Evolutionary conservation across 2,329 filamentous ascomycete genomes (phyloP).

Genomic region (Ascochyta rabiei): DNA sequence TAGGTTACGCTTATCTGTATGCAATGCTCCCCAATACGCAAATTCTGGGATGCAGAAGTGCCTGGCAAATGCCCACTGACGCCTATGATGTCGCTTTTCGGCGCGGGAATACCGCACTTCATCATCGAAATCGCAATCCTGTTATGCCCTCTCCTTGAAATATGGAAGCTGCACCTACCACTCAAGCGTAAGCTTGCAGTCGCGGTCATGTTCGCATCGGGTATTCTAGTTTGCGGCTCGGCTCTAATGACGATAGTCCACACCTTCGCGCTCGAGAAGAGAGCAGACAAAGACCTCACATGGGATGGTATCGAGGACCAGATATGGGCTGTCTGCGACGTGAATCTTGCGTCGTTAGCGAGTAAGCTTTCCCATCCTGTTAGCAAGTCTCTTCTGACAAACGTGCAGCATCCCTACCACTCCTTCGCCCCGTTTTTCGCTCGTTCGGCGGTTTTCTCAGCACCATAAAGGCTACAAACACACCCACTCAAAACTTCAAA

Average conservation of each 20-base stretch:
- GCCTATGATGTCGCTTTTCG: slow-evolving; percentile 28
- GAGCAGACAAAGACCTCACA: slow-evolving; percentile 23
- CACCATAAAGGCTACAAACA: slow-evolving; percentile 2
- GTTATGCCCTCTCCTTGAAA: slow-evolving; percentile 27
- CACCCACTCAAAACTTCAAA: slow-evolving; percentile 4
- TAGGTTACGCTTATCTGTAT: slow-evolving; percentile 24
- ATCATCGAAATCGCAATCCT: slow-evolving; percentile 30
- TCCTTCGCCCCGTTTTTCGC: slow-evolving; percentile 28
- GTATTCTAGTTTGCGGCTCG: slow-evolving; percentile 26
- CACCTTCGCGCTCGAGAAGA: slow-evolving; percentile 21
- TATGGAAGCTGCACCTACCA: slow-evolving; percentile 25
- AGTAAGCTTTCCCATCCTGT: slow-evolving; percentile 12
- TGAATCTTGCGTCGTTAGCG: slow-evolving; percentile 30
- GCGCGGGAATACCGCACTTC: slow-evolving; percentile 26
- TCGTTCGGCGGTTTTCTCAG: slow-evolving; percentile 21
- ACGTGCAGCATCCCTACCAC: slow-evolving; percentile 25
- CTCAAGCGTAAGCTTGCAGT: slow-evolving; percentile 26
- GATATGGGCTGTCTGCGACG: slow-evolving; percentile 35
- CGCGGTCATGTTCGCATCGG: slow-evolving; percentile 28
- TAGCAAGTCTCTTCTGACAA: not conserved
- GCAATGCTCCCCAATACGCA: slow-evolving; percentile 28
- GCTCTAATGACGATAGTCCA: slow-evolving; percentile 27
- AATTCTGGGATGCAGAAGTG: slow-evolving; percentile 25
- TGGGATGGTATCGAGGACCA: slow-evolving; percentile 30
- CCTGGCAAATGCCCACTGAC: slow-evolving; percentile 25